Evolutionary conservation across 2,329 filamentous ascomycete species (phyloP).

Genomic region (Fusarium virguliforme): DNA sequence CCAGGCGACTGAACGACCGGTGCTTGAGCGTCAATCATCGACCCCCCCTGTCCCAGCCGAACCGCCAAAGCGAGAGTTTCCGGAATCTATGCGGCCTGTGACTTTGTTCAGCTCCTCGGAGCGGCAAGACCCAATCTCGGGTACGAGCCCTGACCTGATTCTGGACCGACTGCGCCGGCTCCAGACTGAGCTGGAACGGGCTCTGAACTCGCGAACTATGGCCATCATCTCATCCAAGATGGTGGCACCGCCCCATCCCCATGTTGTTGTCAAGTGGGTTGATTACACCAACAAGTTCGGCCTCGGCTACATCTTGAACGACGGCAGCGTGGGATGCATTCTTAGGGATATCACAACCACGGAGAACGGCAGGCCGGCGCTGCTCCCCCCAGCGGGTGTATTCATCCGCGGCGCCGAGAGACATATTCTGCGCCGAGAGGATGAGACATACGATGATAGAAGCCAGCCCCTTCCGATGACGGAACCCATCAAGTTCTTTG

Average conservation of each 20-base stretch:
- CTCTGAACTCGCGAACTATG: constrained; percentile 75
- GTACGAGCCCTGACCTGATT: constrained; percentile 72
- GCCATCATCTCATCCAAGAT: constrained; percentile 72
- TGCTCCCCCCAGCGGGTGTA: constrained; percentile 79
- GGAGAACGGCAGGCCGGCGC: constrained; percentile 65
- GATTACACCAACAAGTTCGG: constrained; percentile 92
- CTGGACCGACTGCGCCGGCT: constrained; percentile 70
- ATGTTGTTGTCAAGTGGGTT: constrained; percentile 85
- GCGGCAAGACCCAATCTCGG: constrained; percentile 64
- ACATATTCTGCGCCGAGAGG: constrained; percentile 76
- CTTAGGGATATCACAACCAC: constrained; percentile 70
- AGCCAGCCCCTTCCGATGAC: constrained; percentile 77
- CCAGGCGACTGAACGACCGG: constrained; percentile 43
- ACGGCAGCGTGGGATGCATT: constrained; percentile 84
- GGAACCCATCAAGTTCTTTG: constrained; percentile 78
- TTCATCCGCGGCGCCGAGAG: constrained; percentile 80
- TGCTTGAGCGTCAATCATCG: constrained; percentile 51
- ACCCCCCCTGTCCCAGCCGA: constrained; percentile 47
- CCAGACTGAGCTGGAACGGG: constrained; percentile 74
- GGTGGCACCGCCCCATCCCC: constrained; percentile 69
- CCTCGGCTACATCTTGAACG: constrained; percentile 86
- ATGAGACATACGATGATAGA: constrained; percentile 69
- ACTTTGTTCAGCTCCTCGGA: constrained; percentile 73
- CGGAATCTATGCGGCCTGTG: constrained; percentile 57
- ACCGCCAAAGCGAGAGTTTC: constrained; percentile 50